Percentiles rank a stretch among this genome's conserved stretches.
phyloP scores from a whole-genome alignment of 75 land plant genomes.

The Chamaecyparis obtusa region DNA sequence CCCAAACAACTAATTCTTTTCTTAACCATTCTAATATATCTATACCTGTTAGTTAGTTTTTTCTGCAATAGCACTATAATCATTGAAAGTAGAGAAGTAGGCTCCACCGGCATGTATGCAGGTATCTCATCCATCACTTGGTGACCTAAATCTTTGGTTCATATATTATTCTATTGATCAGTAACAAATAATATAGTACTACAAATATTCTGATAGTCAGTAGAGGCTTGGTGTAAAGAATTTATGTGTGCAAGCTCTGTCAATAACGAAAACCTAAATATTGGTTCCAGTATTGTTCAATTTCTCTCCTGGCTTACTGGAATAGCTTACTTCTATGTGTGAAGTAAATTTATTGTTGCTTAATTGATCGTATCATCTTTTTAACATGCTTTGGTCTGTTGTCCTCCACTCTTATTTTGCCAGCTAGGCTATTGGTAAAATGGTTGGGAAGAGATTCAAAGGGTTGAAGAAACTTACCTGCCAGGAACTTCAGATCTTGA shows the following conservation, averaged over 20 bases:
- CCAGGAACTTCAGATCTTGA: constrained; percentile 1
- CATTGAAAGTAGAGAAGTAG: background rate
- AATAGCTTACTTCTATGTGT: background rate
- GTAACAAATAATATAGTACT: background rate
- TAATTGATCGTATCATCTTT: background rate
- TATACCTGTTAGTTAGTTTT: background rate
- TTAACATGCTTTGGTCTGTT: background rate
- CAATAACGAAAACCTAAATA: background rate
- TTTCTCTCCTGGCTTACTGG: background rate
- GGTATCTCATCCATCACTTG: background rate
- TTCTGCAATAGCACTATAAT: background rate
- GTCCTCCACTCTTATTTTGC: background rate
- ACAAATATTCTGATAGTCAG: background rate
- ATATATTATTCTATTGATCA: background rate
- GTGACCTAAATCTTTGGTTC: background rate
- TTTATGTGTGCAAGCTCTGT: background rate
- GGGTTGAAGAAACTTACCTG: background rate
- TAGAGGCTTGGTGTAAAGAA: background rate
- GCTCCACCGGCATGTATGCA: background rate
- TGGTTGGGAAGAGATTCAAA: background rate
- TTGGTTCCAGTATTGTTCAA: background rate
- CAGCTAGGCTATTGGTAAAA: background rate
- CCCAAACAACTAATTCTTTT: too few species aligned
- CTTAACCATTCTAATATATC: too few species aligned
- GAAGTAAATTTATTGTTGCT: background rate